Conservation (phyloP, 2,329 filamentous ascomycete species). For the Hymenotorrendiella dingleyae region DNA sequence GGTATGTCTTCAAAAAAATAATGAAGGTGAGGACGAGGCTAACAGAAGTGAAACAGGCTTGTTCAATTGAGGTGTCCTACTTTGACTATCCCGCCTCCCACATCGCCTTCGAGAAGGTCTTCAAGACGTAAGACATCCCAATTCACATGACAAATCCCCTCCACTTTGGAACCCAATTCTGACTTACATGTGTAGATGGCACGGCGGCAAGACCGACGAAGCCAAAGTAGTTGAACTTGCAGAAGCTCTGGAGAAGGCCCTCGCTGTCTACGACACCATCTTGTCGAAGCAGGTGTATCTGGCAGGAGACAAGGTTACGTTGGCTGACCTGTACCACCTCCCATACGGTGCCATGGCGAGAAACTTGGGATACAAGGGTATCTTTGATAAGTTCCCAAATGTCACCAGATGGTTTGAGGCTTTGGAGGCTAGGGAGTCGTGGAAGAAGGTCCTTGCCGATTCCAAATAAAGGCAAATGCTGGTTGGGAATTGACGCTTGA, state of each 20-base stretch:
- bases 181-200: not conserved
- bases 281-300: conserved; percentile 25
- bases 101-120: conserved; percentile 19
- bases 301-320: conserved; percentile 23
- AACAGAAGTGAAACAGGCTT: conserved; percentile 13
- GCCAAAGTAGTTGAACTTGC: conserved; percentile 8
- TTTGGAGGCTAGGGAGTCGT: conserved; percentile 18
- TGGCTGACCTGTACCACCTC: conserved; percentile 27
- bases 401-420: conserved; percentile 20
- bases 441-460: conserved; percentile 11
- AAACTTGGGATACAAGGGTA: conserved; percentile 10
- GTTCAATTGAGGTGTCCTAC: conserved; percentile 26
- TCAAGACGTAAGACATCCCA: conserved; percentile 19
- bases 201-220: conserved; percentile 14
- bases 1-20: conserved; percentile 17
- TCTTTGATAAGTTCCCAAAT: conserved; percentile 18
- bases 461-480: not conserved
- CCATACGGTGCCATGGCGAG: conserved; percentile 19
- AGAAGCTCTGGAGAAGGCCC: conserved; percentile 13
- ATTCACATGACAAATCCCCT: not conserved
- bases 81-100: conserved; percentile 13
- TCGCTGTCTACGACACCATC: conserved; percentile 24
- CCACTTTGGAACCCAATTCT: not conserved
- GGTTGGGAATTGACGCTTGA: not conserved
- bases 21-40: not conserved